Evolutionary conservation across 495 filamentous ascomycete species (phyloP).

Genomic region (Tuber indicum): DNA sequence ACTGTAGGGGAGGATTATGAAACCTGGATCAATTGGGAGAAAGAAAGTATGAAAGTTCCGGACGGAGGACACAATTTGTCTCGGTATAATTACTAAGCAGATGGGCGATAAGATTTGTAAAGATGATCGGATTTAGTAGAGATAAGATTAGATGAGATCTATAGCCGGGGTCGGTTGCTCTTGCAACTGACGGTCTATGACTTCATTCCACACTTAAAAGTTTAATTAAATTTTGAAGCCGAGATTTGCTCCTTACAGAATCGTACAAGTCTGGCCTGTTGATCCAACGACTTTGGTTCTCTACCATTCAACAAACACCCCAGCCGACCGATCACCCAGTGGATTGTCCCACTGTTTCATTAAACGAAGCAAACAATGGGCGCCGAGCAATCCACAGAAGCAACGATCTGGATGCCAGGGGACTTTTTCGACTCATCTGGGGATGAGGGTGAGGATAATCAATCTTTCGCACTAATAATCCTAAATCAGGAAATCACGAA

Average conservation of each 20-base stretch:
- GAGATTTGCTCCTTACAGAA: not conserved
- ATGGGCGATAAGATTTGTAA: not conserved
- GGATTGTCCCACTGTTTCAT: not conserved
- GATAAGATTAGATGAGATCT: conserved; percentile 1
- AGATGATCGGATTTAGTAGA: not conserved
- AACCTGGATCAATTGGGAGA: not conserved
- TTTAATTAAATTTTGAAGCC: not conserved
- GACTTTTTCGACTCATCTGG: conserved; percentile 46
- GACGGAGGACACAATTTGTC: not conserved
- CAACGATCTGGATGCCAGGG: conserved; percentile 52
- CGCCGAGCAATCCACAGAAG: not conserved
- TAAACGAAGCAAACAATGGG: not conserved
- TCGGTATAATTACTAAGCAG: not conserved
- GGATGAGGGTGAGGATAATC: conserved; percentile 26
- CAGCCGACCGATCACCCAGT: not conserved
- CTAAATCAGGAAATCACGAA: conserved; percentile 66
- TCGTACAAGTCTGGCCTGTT: not conserved
- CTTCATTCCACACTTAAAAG: not conserved
- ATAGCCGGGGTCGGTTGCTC: not conserved
- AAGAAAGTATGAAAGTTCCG: not conserved
- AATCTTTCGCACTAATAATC: conserved; percentile 56
- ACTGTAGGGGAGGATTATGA: not conserved
- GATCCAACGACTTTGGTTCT: not conserved
- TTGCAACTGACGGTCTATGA: not conserved
- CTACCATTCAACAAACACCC: not conserved